These are phyloP conservation scores for Fomitopsis serialis DNA, from an alignment of 768 basidiomycete genomes.

Conservation along the genomic window DNA sequence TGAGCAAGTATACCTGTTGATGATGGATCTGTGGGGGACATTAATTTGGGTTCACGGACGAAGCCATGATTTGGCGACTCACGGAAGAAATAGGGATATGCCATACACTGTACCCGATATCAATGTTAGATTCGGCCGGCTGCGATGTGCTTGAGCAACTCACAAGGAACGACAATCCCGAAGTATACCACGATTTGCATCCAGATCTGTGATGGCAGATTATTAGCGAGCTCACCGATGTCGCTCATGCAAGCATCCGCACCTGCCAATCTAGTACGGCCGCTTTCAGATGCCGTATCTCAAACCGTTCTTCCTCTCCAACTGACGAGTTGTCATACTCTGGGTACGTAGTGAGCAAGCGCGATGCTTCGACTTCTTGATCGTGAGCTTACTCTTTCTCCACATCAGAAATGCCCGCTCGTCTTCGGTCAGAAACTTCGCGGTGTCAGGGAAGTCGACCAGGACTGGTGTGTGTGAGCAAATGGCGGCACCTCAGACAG, in stretches of 20 bases:
- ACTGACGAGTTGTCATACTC: constrained; percentile 53
- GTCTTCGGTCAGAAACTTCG: constrained; percentile 55
- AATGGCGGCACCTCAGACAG: constrained; percentile 31
- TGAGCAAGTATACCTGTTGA: constrained; percentile 24
- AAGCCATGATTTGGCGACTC: too few relatives aligned
- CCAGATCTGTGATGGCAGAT: constrained; percentile 6
- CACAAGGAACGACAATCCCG: constrained; percentile 53
- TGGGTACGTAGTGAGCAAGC: constrained; percentile 12
- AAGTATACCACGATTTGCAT: constrained; percentile 53
- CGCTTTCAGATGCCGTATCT: constrained; percentile 44
- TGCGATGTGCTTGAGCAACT: constrained; percentile 22
- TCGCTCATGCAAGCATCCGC: constrained; percentile 13
- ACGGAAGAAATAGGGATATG: constrained; percentile 69
- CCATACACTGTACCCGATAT: constrained; percentile 46
- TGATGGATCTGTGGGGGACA: constrained; percentile 48
- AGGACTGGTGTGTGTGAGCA: constrained; percentile 33
- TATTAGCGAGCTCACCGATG: constrained; percentile 9
- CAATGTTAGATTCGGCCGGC: not conserved
- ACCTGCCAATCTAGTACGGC: constrained; percentile 64
- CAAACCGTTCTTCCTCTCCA: constrained; percentile 58
- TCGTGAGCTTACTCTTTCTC: constrained; percentile 46
- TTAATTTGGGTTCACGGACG: too few relatives aligned
- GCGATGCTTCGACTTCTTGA: not conserved
- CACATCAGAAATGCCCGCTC: constrained; percentile 50
- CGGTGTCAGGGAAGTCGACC: constrained; percentile 57